phyloP scores from a whole-genome alignment of 2,329 filamentous ascomycete species.

The Cyclaneusma minus region DNA sequence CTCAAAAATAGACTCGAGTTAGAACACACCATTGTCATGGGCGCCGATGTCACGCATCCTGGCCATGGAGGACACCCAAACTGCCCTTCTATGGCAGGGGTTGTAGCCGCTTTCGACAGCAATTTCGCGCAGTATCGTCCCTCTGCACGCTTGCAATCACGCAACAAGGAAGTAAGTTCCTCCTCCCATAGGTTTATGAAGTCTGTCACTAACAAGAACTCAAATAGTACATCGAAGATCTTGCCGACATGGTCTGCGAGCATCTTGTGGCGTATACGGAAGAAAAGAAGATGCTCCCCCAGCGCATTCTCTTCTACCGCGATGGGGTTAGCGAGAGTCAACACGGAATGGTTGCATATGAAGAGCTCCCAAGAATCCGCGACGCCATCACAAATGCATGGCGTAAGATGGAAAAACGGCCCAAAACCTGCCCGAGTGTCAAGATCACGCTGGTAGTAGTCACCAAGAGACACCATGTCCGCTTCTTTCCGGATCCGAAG shows the following conservation, averaged over 20 bases:
- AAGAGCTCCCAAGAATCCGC: conserved; percentile 16
- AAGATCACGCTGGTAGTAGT: conserved; percentile 20
- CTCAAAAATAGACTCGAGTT: conserved; percentile 1
- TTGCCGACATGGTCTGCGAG: conserved; percentile 16
- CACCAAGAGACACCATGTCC: conserved; percentile 23
- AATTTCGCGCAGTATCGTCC: no score
- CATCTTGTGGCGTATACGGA: conserved; percentile 12
- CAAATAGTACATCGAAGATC: no score
- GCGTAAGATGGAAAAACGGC: conserved; percentile 1
- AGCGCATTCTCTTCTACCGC: conserved; percentile 17
- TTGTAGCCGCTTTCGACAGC: no score
- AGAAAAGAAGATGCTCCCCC: conserved; percentile 4
- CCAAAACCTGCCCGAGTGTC: no score
- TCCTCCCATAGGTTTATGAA: no score
- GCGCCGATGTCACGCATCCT: no score
- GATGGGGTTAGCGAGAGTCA: conserved; percentile 21
- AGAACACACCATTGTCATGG: no score
- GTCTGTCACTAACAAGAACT: no score
- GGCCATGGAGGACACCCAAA: background rate
- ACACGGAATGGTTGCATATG: conserved; percentile 13
- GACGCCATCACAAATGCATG: conserved; percentile 7
- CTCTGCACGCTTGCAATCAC: no score
- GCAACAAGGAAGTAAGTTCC: no score
- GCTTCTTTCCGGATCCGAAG: conserved; percentile 23
- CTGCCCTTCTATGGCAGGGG: no score